A percentile compares a stretch with the other conserved stretches of the same genome.
These are phyloP conservation scores for Pyracantha coccinea DNA, from an alignment of 331 rosid species.

Conservation along the genomic window DNA sequence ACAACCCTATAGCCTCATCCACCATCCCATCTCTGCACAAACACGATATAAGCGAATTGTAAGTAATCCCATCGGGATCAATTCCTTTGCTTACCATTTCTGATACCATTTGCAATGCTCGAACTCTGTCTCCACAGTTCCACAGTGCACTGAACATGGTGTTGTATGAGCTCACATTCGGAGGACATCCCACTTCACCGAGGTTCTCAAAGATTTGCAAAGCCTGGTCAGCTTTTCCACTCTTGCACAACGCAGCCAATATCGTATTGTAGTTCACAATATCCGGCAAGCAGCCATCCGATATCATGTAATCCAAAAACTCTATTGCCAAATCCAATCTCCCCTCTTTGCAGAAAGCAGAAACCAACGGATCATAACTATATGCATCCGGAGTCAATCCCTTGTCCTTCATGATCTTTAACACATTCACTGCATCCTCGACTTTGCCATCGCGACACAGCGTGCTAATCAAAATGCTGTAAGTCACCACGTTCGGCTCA, in stretches of 20 bases:
- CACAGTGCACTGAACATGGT: slow-evolving; percentile 74
- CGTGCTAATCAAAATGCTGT: slow-evolving; percentile 56
- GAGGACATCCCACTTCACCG: slow-evolving; percentile 67
- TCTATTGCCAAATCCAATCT: slow-evolving; percentile 63
- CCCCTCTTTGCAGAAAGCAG: slow-evolving; percentile 67
- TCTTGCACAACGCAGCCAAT: slow-evolving; percentile 63
- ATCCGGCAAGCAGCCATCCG: slow-evolving; percentile 75
- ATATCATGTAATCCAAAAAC: slow-evolving; percentile 55
- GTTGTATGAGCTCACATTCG: slow-evolving; percentile 73
- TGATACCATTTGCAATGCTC: slow-evolving; percentile 56
- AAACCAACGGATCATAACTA: slow-evolving; percentile 74
- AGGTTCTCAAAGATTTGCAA: slow-evolving; percentile 58
- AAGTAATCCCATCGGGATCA: slow-evolving; percentile 64
- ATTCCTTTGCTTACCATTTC: slow-evolving; percentile 61
- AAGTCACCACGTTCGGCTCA: slow-evolving; percentile 62
- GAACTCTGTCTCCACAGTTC: slow-evolving; percentile 54
- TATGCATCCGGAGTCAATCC: slow-evolving; percentile 67
- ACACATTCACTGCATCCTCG: slow-evolving; percentile 44
- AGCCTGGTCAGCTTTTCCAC: slow-evolving; percentile 61
- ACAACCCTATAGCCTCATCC: slow-evolving; percentile 60
- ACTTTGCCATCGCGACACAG: slow-evolving; percentile 40
- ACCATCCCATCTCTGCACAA: slow-evolving; percentile 91
- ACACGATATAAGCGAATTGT: slow-evolving; percentile 63
- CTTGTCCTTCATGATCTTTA: slow-evolving; percentile 70
- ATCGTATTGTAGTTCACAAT: slow-evolving; percentile 67